Evolutionary conservation across 495 filamentous ascomycete genomes (phyloP), one percentile per base, ranked within the genome.

Genomic region (Hypoxylon crocopeplum): DNA sequence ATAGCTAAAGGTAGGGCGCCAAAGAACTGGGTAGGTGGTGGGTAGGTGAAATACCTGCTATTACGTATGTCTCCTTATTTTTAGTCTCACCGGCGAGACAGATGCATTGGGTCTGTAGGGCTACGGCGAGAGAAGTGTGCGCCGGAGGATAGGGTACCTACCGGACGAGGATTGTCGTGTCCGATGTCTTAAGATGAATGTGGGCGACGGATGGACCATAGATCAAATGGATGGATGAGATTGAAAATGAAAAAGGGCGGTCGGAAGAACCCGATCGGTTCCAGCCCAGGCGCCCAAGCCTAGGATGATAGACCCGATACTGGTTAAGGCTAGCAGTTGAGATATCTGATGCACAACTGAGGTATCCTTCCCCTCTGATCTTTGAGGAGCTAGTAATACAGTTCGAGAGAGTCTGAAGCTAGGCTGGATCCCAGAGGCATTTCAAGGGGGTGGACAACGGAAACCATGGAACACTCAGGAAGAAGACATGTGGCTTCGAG

Each of bases 401-500:
- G 15, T 39, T n/a, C 25, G 32, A 7, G 47, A 51, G 34, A n/a
- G n/a, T n/a, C n/a, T n/a, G n/a, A n/a, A n/a, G n/a, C n/a, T n/a
- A n/a, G n/a, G n/a, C n/a, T n/a, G 38, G 32, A 8, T 30, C 34
- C 17, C 40, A 47, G 46, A 51, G 40, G 59, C 51, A 63, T 57
- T 54, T 46, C 60, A 58, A 64, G 37, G 59, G 60, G 41, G 4
- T 36, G 29, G 12, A 34, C 32, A n/a, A 34, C 12, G 12, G n/a
- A n/a, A 34, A 44, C 29, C 44, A 58, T 54, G 48, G 54, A 58
- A 58, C 60, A 30, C 19, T 48, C 42, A 54, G 16, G 37, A 36
- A 51, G 39, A 62, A 64, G 54, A 58, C 54, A 53, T 64, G 60
- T 53, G 58, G 60, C 54, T 54, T 58, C 48, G 48, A 49, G 60